Base-by-base conservation (phyloP, 73 alveolate genomes). In the Paramecium sonneborni region DNA sequence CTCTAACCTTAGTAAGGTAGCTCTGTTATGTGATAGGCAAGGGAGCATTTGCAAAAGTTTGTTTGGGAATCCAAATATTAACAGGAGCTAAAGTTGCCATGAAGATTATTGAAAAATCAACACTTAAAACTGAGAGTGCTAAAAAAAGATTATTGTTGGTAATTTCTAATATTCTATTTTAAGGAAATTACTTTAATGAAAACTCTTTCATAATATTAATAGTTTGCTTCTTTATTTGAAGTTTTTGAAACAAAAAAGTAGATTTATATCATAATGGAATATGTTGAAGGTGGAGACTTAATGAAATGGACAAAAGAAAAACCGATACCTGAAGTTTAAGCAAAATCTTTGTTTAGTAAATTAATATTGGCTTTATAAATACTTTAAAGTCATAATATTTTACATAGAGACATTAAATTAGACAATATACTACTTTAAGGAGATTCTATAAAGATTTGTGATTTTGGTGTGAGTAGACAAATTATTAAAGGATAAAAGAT, bases 61-160 rank as follows among this genome's bases (percentile, higher is more conserved):
- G 96, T 85, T 92, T 98, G 15, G 99, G 98, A 1, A 92, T 98
- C 38, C 98, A 98, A 88, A 95, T 94, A 41, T 96, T 98, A 39
- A 98, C 99, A 44, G 99, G 99, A 10, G 97, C 97, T 70, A 93
- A 97, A 11, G 99, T 98, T 0, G 99, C 99, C 15, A 98, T 98
- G 38, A 98, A 98, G 86, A 94, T 98, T 5, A 97, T 98, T 89
- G 98, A 98, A 93, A 98, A 98, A 93, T 92, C 97, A 23, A 94
- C 94, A 85, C 94, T 98, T 76, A 93, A 95, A 52, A 98, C 97
- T 92, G 99, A 98, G 37, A 95, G 95, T 85, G 97, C 99, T 5
- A 96, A 96, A 85, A 93, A 95, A 79, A 96, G 98, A 86, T 97
- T 98, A 1, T 94, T 98, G 86, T 93, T 96, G 79, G 99, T 97